Conservation (phyloP, 2,329 filamentous ascomycete species). For the Polytolypa hystricis region DNA sequence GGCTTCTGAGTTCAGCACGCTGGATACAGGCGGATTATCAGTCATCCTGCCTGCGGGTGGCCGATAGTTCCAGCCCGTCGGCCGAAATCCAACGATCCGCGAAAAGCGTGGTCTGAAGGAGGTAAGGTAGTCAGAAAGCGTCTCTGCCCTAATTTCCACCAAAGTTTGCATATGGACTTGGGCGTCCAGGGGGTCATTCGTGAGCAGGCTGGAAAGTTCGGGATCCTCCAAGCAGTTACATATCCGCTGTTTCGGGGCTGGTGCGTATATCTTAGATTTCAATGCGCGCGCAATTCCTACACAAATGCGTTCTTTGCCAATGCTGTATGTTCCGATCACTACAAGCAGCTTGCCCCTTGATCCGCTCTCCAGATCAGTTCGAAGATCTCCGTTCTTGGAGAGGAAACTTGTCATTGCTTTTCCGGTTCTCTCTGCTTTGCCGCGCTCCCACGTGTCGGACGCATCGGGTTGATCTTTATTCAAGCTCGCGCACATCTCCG, state of each 20-base stretch:
- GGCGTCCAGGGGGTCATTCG: constrained; percentile 66
- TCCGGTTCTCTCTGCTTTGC: constrained; percentile 44
- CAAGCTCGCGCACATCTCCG: constrained; percentile 72
- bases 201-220: constrained; percentile 67
- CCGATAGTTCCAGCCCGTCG: constrained; percentile 88
- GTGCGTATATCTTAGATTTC: constrained; percentile 78
- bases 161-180: constrained; percentile 97
- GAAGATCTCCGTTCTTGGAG: constrained; percentile 31
- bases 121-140: constrained; percentile 76
- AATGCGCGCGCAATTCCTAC: constrained; percentile 81
- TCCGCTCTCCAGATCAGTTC: constrained; percentile 28
- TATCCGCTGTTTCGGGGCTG: constrained; percentile 70
- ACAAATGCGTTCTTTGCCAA: constrained; percentile 94
- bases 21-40: constrained; percentile 52
- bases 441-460: constrained; percentile 37
- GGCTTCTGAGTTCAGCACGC: constrained; percentile 52
- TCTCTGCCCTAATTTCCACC: constrained; percentile 86
- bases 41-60: constrained; percentile 54
- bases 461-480: constrained; percentile 54
- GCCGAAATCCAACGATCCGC: constrained; percentile 79
- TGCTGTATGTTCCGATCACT: constrained; percentile 92
- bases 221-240: constrained; percentile 76
- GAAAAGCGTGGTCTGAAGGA: constrained; percentile 71
- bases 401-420: constrained; percentile 55
- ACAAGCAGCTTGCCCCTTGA: constrained; percentile 60